Evolutionary conservation across 768 basidiomycete species (phyloP).

Genomic region (Mycena haematopus): DNA sequence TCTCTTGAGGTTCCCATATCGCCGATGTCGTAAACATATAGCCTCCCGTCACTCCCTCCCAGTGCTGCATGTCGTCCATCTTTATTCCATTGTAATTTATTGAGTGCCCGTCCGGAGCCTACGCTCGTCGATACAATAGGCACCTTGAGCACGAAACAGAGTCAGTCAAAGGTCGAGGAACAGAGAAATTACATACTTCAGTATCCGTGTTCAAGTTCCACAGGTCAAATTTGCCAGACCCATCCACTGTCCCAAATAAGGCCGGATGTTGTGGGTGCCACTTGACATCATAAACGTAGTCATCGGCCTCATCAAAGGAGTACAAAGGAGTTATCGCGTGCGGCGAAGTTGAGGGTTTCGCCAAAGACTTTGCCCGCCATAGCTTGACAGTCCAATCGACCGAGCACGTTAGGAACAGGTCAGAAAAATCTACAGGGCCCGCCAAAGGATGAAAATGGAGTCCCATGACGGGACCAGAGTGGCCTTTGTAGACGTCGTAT

Average conservation of each 20-base stretch:
- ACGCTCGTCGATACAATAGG: constrained; percentile 88
- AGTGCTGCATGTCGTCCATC: constrained; percentile 90
- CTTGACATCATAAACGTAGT: constrained; percentile 98
- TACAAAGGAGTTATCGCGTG: constrained; percentile 77
- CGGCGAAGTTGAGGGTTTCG: constrained; percentile 71
- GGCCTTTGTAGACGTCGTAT: constrained; percentile 91
- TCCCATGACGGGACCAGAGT: constrained; percentile 93
- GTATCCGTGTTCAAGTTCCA: constrained; percentile 99
- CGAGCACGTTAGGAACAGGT: constrained; percentile 90
- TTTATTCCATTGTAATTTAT: constrained; percentile 97
- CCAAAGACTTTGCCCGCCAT: constrained; percentile 84
- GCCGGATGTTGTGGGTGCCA: constrained; percentile 99
- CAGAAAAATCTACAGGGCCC: constrained; percentile 94
- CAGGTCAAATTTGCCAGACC: constrained; percentile 92
- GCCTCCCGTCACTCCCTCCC: constrained; percentile 89
- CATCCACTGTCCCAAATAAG: constrained; percentile 91
- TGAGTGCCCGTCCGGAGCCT: constrained; percentile 83
- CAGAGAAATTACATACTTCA: constrained; percentile 66
- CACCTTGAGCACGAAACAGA: constrained; percentile 58
- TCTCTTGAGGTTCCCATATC: constrained; percentile 86
- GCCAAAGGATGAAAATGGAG: constrained; percentile 92
- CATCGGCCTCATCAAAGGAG: constrained; percentile 97
- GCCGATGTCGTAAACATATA: constrained; percentile 95
- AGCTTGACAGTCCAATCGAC: constrained; percentile 99
- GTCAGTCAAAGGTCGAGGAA: constrained; percentile 15